Base-by-base conservation (phyloP, 176 grass and related monocot species). In the Carex kokanica region DNA sequence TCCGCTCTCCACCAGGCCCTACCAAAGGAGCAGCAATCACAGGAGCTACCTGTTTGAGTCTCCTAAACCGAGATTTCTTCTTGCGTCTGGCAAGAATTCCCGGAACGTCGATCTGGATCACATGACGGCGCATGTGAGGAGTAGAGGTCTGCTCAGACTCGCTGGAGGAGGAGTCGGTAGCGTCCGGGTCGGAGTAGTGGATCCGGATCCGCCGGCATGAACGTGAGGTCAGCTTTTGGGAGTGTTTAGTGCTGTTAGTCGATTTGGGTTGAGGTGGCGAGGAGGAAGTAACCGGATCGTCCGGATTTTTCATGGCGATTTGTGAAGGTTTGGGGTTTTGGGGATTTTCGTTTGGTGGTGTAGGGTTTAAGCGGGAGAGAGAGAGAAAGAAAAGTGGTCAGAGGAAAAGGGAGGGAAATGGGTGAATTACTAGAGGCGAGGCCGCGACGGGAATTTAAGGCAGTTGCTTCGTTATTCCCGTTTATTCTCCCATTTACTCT, bases 131-230 rank as follows among this genome's bases (percentile, higher is more conserved):
- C 71, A 74, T 61, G 9, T 67, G 34, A 56, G 20, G 73, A 7
- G 4, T 38, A 84, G 70, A 52, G 43, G 29, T 70, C 17, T 1
- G n/a, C 8, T 91, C 87, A 1, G 85, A 81, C 61, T 86, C 93
- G 54, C 88, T 86, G 3, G 88, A 89, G 51, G 93, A 95, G 11
- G 88, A 88, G 17, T 95, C 93, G 3, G 91, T 90, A 38, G 85
- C 88, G 21, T 91, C 91, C 21, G 83, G 84, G 65, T 90, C 93
- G 1, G 81, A 9, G 80, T 87, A 87, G 62, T 86, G 85, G 78
- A 93, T 71, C 27, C 93, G 88, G 3, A 92, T 64, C 51, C 89
- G 53, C 16, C 25, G 23, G 51, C 14, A 7, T 5, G 51, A 0
- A 1, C 11, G 45, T 0, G 41, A 23, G 21, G 21, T 0, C 2